phyloP scores from a whole-genome alignment of 352 stramenopile genomes.

The Hyaloperonospora brassicae region DNA sequence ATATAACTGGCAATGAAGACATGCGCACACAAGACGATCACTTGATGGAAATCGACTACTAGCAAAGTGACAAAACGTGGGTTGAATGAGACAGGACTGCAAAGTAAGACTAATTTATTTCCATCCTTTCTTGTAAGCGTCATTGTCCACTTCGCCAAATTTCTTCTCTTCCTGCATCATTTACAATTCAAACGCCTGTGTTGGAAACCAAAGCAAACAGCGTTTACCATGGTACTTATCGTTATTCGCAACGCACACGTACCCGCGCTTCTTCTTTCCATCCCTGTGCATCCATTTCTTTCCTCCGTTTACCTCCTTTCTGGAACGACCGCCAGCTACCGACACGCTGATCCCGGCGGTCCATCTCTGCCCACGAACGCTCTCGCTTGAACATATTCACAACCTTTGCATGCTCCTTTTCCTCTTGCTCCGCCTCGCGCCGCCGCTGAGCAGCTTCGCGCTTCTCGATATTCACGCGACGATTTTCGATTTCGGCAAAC shows the following conservation, averaged over 20 bases:
- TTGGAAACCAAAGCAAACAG: conserved; percentile 6
- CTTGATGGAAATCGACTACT: conserved; percentile 56
- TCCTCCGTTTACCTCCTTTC: conserved; percentile 60
- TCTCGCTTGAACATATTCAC: conserved; percentile 65
- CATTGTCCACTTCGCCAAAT: conserved; percentile 54
- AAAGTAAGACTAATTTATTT: conserved; percentile 48
- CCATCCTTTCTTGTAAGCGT: conserved; percentile 74
- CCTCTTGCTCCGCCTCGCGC: conserved; percentile 63
- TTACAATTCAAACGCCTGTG: not conserved
- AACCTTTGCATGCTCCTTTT: conserved; percentile 66
- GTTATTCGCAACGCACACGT: conserved; percentile 2
- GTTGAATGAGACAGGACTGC: conserved; percentile 14
- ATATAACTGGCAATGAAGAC: conserved; percentile 8
- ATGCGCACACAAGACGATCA: conserved; percentile 32
- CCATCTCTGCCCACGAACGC: conserved; percentile 63
- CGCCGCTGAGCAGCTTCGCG: conserved; percentile 57
- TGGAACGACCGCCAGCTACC: conserved; percentile 77
- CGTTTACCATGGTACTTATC: not conserved
- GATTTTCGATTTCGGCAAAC: conserved; percentile 82
- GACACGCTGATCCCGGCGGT: conserved; percentile 70
- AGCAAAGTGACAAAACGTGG: conserved; percentile 14
- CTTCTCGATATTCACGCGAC: conserved; percentile 64
- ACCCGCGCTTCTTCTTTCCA: conserved; percentile 63
- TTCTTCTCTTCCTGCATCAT: conserved; percentile 44
- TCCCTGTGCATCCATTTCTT: conserved; percentile 46